These are phyloP conservation scores for Boletus insuetus DNA, from an alignment of 768 basidiomycete genomes.

Conservation along the genomic window DNA sequence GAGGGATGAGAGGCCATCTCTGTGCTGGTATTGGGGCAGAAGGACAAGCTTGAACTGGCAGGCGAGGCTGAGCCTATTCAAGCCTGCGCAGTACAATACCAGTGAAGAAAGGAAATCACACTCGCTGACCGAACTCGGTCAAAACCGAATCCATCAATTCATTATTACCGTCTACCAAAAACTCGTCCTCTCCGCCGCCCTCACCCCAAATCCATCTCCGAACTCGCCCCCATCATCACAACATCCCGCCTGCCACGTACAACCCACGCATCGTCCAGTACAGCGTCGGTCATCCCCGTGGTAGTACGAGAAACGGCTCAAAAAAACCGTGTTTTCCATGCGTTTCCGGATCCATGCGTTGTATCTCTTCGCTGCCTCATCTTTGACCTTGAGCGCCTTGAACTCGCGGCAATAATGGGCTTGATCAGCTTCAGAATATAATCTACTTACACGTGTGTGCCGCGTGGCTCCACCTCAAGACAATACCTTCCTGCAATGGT, in stretches of 20 bases:
- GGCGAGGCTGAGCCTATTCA: slow-evolving; percentile 21
- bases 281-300: no score
- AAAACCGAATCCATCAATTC: slow-evolving; percentile 20
- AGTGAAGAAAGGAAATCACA: slow-evolving; percentile 27
- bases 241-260: slow-evolving; percentile 14
- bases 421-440: not conserved
- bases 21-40: slow-evolving; percentile 6
- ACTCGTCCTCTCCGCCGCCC: slow-evolving; percentile 10
- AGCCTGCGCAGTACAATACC: slow-evolving; percentile 23
- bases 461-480: slow-evolving; percentile 2
- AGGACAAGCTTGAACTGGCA: slow-evolving; percentile 15
- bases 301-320: slow-evolving; percentile 4
- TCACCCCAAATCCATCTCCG: slow-evolving; percentile 10
- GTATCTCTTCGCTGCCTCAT: not conserved
- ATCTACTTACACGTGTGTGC: not conserved
- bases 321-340: slow-evolving; percentile 33
- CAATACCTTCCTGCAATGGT: not conserved
- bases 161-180: no score
- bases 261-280: no score
- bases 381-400: not conserved
- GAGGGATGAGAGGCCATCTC: slow-evolving; percentile 56
- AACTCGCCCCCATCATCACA: not conserved
- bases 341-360: not conserved
- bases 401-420: not conserved
- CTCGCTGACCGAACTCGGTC: slow-evolving; percentile 20